phyloP scores from a whole-genome alignment of 805 yeast species.

The Candida mattraensis region DNA sequence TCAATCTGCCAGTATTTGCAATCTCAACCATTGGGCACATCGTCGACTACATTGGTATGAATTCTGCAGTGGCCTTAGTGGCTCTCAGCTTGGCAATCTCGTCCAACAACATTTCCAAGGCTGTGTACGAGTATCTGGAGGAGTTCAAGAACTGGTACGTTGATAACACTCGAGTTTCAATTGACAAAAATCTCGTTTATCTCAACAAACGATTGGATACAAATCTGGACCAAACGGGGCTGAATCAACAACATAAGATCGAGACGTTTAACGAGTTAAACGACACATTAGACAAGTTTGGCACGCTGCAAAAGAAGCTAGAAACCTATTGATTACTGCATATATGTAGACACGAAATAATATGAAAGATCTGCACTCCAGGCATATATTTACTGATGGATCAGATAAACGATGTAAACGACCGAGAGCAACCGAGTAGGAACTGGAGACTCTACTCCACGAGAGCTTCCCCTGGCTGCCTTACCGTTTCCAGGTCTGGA shows the following conservation, averaged over 20 bases:
- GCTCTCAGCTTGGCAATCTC: conserved; percentile 30
- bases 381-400: too few relatives aligned
- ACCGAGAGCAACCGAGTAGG: too few relatives aligned
- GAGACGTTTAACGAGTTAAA: conserved; percentile 15
- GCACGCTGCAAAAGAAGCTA: conserved; percentile 11
- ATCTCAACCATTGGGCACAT: conserved; percentile 28
- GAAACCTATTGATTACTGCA: too few relatives aligned
- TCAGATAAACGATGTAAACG: too few relatives aligned
- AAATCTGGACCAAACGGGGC: conserved; percentile 18
- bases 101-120: conserved; percentile 27
- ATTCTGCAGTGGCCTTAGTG: conserved; percentile 29
- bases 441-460: too few relatives aligned
- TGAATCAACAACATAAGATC: conserved; percentile 9
- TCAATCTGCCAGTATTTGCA: conserved; percentile 29
- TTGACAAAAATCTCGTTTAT: conserved; percentile 23
- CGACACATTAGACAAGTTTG: conserved; percentile 11
- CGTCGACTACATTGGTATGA: conserved; percentile 27
- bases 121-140: conserved; percentile 15
- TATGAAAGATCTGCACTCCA: too few relatives aligned
- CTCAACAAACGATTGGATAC: conserved; percentile 19
- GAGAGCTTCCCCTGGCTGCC: too few relatives aligned
- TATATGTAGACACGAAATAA: too few relatives aligned
- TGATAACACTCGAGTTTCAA: conserved; percentile 26
- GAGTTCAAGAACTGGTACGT: conserved; percentile 28
- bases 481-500: too few relatives aligned